phyloP scores from a whole-genome alignment of 495 filamentous ascomycete genomes.

The Annulohypoxylon nitens region DNA sequence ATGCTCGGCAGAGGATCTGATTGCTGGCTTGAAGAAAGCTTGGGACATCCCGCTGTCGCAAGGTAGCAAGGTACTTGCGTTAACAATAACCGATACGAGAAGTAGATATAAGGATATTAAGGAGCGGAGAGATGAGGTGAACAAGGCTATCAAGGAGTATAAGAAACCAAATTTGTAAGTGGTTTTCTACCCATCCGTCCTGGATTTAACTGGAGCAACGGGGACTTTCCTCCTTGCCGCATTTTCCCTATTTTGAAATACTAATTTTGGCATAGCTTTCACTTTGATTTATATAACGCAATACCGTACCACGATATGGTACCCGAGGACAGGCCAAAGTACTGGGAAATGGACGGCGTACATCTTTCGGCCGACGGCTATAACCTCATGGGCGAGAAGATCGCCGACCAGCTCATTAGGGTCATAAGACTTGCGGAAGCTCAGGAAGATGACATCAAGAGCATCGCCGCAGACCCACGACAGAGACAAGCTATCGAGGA shows the following conservation, averaged over 20 bases:
- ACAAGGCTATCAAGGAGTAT: constrained; percentile 64
- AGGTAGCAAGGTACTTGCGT: constrained; percentile 67
- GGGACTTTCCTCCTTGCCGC: too few relatives aligned
- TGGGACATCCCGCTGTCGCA: constrained; percentile 63
- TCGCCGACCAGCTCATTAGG: constrained; percentile 62
- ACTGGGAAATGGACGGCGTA: constrained; percentile 71
- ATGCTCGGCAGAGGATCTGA: constrained; percentile 52
- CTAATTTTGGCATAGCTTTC: constrained; percentile 53
- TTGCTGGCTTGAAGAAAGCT: constrained; percentile 55
- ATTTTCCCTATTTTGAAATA: neutral
- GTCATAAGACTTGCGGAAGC: constrained; percentile 57
- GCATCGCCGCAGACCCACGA: constrained; percentile 36
- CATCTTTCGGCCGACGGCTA: constrained; percentile 72
- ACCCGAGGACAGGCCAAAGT: constrained; percentile 55
- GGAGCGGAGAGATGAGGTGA: constrained; percentile 61
- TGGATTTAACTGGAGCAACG: neutral
- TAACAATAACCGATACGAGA: constrained; percentile 69
- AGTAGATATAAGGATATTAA: constrained; percentile 48
- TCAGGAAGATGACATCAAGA: constrained; percentile 47
- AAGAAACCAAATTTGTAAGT: constrained; percentile 62
- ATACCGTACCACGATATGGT: constrained; percentile 66
- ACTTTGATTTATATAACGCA: constrained; percentile 66
- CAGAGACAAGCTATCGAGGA: constrained; percentile 57
- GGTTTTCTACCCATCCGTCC: neutral
- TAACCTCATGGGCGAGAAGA: constrained; percentile 67